Evolutionary conservation across 768 basidiomycete species (phyloP), one percentile per base, ranked within the genome.

Genomic region (Lyophyllum semitale): DNA sequence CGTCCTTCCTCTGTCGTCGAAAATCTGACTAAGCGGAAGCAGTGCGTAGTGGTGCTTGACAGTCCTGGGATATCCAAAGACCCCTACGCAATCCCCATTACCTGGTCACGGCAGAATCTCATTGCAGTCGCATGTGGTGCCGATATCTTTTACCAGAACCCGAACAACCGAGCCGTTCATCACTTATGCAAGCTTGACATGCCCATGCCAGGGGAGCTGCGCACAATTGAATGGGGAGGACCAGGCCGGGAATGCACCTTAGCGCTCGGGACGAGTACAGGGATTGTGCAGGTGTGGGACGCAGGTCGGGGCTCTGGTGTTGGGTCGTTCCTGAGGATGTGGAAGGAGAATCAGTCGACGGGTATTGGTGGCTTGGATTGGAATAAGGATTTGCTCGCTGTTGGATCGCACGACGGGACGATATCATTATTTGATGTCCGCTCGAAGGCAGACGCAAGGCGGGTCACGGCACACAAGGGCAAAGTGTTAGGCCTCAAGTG

Each of bases 401-500:
- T 82, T n/a, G 89, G 89, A 2, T 79, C 83, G 57, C 71, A 76
- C 54, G 81, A 84, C 57, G 88, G 88, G 22, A 77, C 79, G 26
- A 84, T 93, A 53, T 79, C 81, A 54, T 80, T 88, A 56, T 81
- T 82, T 58, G 89, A 91, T 68, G 78, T 86, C 0, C 74, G 89
- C 23, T 72, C 79, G 23, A 65, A 65, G 38, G 54, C 64, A 25
- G 70, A 73, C 51, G 61, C 59, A 8, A 57, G 53, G 7, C 63
- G 54, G 38, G 51, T 66, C n/a, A 55, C 62, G 23, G 67, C 85
- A 0, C 91, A 93, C 57, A 83, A 82, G 11, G 85, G 84, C 15
- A 86, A 88, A 66, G 87, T 94, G 29, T 83, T 89, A 58, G 88
- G 89, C 2, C 63, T 94, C 26, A 84, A 84, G 41, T 95, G 91